Base-by-base conservation (phyloP, 106 monocot species). In the Platanthera guangdongensis region DNA sequence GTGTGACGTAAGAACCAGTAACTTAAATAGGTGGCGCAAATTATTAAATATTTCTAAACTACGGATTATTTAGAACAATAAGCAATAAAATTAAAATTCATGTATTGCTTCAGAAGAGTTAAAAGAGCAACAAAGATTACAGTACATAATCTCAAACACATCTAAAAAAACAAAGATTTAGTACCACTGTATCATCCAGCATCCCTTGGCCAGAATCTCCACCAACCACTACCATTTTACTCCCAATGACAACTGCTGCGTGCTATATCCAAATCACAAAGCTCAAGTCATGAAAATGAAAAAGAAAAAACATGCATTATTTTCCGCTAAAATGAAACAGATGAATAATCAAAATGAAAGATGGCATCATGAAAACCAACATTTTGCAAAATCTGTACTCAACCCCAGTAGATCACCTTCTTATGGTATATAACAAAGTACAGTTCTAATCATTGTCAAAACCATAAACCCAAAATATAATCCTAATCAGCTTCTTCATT, bases 141-240 rank as follows among this genome's bases (percentile, higher is more conserved):
- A 39, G 39, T 39, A 39, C 39, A 39, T 39, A 3, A 39, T 39
- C 3, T 39, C 39, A 39, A 39, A 39, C 39, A 39, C 2, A 39
- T 39, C 39, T 39, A 39, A 39, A 39, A 39, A 39, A 39, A 39
- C 39, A 39, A 39, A 39, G 39, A 39, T 39, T 8, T 6, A 72
- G 85, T 87, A 96, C 96, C 89, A 81, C 81, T 45, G 91, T 94
- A 73, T 97, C 93, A 83, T 89, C 89, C 51, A 97, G 78, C 68
- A 94, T 79, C 76, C 87, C 87, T 73, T 80, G 80, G 46, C 91
- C 87, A 71, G 93, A 86, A 49, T 97, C 96, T 21, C 96, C 96
- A 63, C 96, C 96, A 71, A 97, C 89, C n/a, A 93, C 89, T 70
- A 97, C 85, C 96, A 97, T 94, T 81, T 94, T 94, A 83, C 69